phyloP scores from a whole-genome alignment of 768 basidiomycete genomes.

The Termitomyces sp. region DNA sequence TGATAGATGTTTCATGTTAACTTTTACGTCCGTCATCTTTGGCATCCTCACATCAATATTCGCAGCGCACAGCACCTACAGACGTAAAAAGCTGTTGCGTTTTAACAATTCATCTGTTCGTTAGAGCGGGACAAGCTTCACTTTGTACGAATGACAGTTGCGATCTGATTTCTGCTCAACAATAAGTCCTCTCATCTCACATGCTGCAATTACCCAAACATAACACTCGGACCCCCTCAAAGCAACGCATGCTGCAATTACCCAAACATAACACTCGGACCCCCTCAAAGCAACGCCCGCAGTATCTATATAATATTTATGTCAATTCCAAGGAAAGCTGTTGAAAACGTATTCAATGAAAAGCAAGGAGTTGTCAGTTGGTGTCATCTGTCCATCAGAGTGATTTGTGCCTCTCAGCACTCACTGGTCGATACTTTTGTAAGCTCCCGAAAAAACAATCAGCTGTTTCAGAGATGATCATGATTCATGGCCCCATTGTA shows the following conservation, averaged over 20 bases:
- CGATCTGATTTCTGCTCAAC: neutral
- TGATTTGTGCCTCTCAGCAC: neutral
- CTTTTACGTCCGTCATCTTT: neutral
- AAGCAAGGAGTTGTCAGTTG: neutral
- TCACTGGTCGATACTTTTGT: neutral
- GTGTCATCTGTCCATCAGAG: conserved; percentile 11
- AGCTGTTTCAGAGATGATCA: conserved; percentile 16
- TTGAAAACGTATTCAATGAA: neutral
- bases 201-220: neutral
- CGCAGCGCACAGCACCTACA: neutral
- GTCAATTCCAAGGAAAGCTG: neutral
- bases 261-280: neutral
- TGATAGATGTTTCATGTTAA: conserved; percentile 5
- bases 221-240: neutral
- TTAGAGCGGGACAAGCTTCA: neutral
- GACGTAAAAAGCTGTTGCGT: neutral
- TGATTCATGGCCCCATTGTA: neutral
- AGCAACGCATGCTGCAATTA: neutral
- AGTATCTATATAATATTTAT: too few relatives aligned
- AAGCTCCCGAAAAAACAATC: conserved; percentile 15
- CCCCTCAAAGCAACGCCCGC: neutral
- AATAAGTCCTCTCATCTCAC: neutral
- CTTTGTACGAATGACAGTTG: neutral
- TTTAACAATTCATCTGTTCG: neutral
- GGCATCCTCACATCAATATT: neutral